Base-by-base conservation (phyloP, 257 asterid genomes). In the Solanum acaule region DNA sequence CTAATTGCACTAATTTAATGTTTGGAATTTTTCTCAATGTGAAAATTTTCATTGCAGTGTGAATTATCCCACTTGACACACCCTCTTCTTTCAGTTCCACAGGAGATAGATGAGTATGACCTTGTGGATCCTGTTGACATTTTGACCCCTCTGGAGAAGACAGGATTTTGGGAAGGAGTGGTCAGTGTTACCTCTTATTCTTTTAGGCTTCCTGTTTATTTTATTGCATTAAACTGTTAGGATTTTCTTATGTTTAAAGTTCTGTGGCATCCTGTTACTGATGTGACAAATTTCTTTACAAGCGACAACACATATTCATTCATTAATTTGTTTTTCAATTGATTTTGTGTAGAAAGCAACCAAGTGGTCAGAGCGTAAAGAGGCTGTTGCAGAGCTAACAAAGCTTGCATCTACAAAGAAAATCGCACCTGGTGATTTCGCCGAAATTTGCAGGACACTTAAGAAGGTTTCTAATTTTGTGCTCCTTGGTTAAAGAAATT, bases 131-230 rank as follows among this genome's bases (percentile, higher is more conserved):
- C 99, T 71, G 98, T 97, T 91, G 99, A 97, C 90, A 94, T 97
- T 89, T 90, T 97, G 93, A 92, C 96, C 70, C 98, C 99, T 89
- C 89, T 97, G 89, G 99, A 97, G 92, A 97, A 97, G 95, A 94
- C 98, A 67, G 99, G 99, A 72, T 97, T 97, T 92, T 97, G 99
- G 99, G 98, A 97, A 88, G 98, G 99, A 91, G 99, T 97, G 94
- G 99, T 97, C 79, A 89, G 96, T 93, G 81, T 71, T 87, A 84
- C 88, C 56, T 89, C 73, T 67, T 33, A 34, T 44, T 85, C 85
- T 79, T 76, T 52, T 76, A 83, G 44, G 63, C 20, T 61, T 87
- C 85, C 63, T 46, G 68, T 81, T 29, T n/a, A 82, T 82, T 49
- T 46, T 49, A 31, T 82, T 70, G 52, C 37, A 79, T 63, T 38